phyloP scores from a whole-genome alignment of 2,329 filamentous ascomycete genomes.

The Talaromyces albobiverticillius region DNA sequence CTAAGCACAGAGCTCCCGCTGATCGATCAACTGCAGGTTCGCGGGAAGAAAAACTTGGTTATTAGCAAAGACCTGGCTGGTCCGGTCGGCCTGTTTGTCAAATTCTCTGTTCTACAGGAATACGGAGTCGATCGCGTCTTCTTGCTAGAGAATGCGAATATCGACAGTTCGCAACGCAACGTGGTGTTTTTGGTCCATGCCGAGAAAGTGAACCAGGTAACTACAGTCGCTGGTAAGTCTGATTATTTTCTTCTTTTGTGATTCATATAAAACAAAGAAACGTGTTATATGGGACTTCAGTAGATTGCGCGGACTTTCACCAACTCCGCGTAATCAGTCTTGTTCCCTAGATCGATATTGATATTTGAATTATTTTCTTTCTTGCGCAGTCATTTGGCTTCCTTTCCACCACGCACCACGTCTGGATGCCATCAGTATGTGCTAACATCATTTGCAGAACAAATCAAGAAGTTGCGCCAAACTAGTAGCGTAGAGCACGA shows the following conservation, averaged over 20 bases:
- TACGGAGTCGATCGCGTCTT: slow-evolving; percentile 98
- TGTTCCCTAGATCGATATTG: slow-evolving; percentile 50
- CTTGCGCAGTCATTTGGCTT: slow-evolving; percentile 41
- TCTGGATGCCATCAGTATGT: slow-evolving; percentile 53
- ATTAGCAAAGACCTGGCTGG: slow-evolving; percentile 89
- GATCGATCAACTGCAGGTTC: slow-evolving; percentile 64
- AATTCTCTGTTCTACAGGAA: slow-evolving; percentile 91
- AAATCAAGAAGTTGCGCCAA: slow-evolving; percentile 84
- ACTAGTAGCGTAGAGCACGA: slow-evolving; percentile 90
- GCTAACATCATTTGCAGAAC: slow-evolving; percentile 66
- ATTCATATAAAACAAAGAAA: not conserved
- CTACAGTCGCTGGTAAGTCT: slow-evolving; percentile 78
- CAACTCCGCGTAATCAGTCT: slow-evolving; percentile 58
- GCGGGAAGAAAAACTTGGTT: slow-evolving; percentile 97
- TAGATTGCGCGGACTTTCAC: slow-evolving; percentile 56
- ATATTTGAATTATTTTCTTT: slow-evolving; percentile 14
- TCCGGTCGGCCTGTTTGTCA: slow-evolving; percentile 85
- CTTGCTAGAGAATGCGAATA: slow-evolving; percentile 91
- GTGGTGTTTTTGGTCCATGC: slow-evolving; percentile 90
- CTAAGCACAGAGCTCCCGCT: slow-evolving; percentile 26
- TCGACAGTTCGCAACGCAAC: slow-evolving; percentile 91
- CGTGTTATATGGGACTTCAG: slow-evolving; percentile 54
- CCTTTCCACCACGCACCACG: slow-evolving; percentile 32
- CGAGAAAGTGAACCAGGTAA: slow-evolving; percentile 80
- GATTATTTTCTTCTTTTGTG: slow-evolving; percentile 16